Conservation (phyloP, 306 rosid species). For the Cajanus cajan region DNA sequence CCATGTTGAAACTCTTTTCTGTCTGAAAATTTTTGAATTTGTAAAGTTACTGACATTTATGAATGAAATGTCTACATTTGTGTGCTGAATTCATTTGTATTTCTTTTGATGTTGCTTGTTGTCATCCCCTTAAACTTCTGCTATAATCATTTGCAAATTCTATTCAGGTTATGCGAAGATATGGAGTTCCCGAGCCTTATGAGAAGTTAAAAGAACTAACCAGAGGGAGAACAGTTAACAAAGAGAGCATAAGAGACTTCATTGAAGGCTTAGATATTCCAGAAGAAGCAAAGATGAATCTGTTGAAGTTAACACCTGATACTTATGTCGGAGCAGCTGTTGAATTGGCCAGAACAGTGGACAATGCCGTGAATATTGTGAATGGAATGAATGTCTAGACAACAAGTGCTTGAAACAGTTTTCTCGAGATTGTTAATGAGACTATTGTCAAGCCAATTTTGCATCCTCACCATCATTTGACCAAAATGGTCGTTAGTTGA, state of each 20-base stretch:
- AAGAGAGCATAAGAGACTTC: conserved; percentile 74
- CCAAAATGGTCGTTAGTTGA: neutral
- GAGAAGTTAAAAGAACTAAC: conserved; percentile 88
- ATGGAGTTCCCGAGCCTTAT: conserved; percentile 91
- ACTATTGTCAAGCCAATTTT: conserved; percentile 4
- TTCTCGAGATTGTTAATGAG: neutral
- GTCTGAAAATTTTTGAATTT: neutral
- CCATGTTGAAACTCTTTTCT: neutral
- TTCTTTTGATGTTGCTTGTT: conserved; percentile 20
- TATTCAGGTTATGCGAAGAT: conserved; percentile 84
- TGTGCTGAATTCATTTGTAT: conserved; percentile 2
- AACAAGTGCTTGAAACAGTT: neutral
- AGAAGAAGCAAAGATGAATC: conserved; percentile 58
- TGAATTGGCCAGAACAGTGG: conserved; percentile 69
- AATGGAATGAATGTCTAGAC: conserved; percentile 25
- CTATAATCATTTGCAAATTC: conserved; percentile 5
- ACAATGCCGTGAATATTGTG: conserved; percentile 37
- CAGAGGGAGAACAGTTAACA: conserved; percentile 77
- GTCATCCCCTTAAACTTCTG: neutral
- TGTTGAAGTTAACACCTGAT: conserved; percentile 68
- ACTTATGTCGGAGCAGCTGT: conserved; percentile 82
- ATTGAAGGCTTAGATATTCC: conserved; percentile 77
- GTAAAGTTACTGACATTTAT: neutral
- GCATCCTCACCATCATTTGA: conserved; percentile 18
- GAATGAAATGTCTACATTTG: neutral